Percentiles rank a stretch among this genome's conserved stretches.
phyloP scores from a whole-genome alignment of 371 early-diverging fungal species.

The Saksenaea oblongispora region DNA sequence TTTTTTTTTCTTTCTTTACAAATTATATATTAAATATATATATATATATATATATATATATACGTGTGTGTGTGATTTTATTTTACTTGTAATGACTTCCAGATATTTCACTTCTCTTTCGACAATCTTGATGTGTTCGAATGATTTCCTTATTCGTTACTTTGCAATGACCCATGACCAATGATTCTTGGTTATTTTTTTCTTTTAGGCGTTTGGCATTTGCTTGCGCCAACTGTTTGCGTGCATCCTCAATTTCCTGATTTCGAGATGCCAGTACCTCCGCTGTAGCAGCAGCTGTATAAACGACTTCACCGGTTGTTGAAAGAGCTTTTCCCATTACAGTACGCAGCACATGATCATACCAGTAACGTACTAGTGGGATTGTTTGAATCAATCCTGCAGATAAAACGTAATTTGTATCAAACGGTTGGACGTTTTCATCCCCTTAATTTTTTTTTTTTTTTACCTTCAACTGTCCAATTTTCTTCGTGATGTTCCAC shows the following conservation, averaged over 20 bases:
- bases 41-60: no score
- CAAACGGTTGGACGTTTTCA: constrained; percentile 8
- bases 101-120: background rate
- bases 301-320: constrained; percentile 53
- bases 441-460: constrained; percentile 11
- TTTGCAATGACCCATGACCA: background rate
- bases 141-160: background rate
- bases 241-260: constrained; percentile 30
- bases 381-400: constrained; percentile 55
- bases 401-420: background rate
- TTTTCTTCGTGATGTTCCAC: constrained; percentile 22
- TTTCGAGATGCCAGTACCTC: constrained; percentile 20
- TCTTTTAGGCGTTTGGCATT: constrained; percentile 6
- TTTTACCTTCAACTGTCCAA: constrained; percentile 31
- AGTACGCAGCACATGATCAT: constrained; percentile 57
- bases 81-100: no score
- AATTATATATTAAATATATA: no score
- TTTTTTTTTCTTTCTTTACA: no score
- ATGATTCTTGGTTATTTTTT: background rate
- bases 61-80: no score
- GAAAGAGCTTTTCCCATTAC: constrained; percentile 51
- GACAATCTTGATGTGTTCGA: background rate
- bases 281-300: constrained; percentile 48
- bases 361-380: constrained; percentile 61
- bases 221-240: constrained; percentile 1